Conservation (phyloP, 2,329 filamentous ascomycete genomes). For the Catunica adiposa region DNA sequence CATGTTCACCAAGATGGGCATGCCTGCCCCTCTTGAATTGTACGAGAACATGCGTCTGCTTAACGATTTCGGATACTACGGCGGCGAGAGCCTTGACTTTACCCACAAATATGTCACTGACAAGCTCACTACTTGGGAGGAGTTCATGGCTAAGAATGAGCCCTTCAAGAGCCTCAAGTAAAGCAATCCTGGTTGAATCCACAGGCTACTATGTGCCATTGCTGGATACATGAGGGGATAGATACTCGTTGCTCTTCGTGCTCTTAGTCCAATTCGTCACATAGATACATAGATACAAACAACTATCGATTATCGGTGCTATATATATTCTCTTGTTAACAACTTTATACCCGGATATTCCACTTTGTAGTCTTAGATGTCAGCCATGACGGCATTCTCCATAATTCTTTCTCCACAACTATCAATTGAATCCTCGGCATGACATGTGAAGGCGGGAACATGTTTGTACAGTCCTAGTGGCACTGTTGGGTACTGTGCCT, state of each 20-base stretch:
- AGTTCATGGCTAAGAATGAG: constrained; percentile 19
- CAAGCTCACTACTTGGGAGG: constrained; percentile 24
- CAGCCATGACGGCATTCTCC: background rate
- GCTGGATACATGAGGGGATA: background rate
- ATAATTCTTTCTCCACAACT: background rate
- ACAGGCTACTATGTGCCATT: no score
- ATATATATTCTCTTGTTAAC: no score
- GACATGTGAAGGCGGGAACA: background rate
- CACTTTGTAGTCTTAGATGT: no score
- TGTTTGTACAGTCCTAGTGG: background rate
- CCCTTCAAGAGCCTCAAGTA: constrained; percentile 10
- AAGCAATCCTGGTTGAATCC: background rate
- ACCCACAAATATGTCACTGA: constrained; percentile 22
- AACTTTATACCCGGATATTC: no score
- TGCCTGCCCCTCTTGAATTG: constrained; percentile 22
- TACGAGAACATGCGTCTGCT: constrained; percentile 28
- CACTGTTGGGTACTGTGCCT: background rate
- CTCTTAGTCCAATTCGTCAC: no score
- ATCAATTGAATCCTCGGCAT: background rate
- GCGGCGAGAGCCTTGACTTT: constrained; percentile 21
- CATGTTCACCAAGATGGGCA: constrained; percentile 18
- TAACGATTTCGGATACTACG: constrained; percentile 27
- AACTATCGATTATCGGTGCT: no score
- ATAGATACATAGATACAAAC: no score
- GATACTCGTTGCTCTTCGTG: background rate